Evolutionary conservation across 1,284 basidiomycete species (phyloP).

Genomic region (Bjerkandera adusta): DNA sequence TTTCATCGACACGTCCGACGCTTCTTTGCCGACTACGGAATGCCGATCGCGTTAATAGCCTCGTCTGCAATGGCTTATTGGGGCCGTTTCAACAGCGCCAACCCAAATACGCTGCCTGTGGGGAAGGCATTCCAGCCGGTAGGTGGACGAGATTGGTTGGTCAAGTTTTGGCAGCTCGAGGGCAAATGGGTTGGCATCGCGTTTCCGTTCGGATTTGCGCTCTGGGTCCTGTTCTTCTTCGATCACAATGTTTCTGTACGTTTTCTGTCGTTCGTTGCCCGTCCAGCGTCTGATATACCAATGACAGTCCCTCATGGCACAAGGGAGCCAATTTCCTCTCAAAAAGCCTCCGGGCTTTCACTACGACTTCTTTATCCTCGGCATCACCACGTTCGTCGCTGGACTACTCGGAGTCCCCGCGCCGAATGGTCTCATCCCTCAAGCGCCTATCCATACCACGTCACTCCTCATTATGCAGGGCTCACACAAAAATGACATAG

Average conservation of each 20-base stretch:
- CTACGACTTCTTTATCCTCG: conserved; percentile 87
- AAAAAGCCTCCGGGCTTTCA: conserved; percentile 93
- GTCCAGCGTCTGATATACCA: background rate
- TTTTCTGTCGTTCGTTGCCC: conserved; percentile 5
- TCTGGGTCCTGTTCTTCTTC: conserved; percentile 77
- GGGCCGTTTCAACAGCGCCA: conserved; percentile 70
- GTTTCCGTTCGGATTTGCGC: conserved; percentile 67
- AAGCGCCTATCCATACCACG: conserved; percentile 92
- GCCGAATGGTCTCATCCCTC: conserved; percentile 94
- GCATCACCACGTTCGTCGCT: conserved; percentile 89
- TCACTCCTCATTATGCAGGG: conserved; percentile 74
- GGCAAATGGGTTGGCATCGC: conserved; percentile 89
- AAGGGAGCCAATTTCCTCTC: conserved; percentile 88
- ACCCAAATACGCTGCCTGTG: conserved; percentile 68
- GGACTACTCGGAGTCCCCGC: conserved; percentile 91
- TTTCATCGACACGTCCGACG: conserved; percentile 73
- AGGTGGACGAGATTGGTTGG: conserved; percentile 78
- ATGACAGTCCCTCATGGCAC: conserved; percentile 83
- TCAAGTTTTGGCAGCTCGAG: conserved; percentile 89
- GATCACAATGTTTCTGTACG: conserved; percentile 83
- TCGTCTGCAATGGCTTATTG: conserved; percentile 80
- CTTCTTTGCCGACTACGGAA: conserved; percentile 85
- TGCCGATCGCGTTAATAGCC: conserved; percentile 82
- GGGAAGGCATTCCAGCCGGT: conserved; percentile 73
- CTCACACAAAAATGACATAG: conserved; percentile 40